Percentiles rank a stretch among this genome's conserved stretches.
phyloP scores from a whole-genome alignment of 179 eudicot genomes.

The Silene coronaria region DNA sequence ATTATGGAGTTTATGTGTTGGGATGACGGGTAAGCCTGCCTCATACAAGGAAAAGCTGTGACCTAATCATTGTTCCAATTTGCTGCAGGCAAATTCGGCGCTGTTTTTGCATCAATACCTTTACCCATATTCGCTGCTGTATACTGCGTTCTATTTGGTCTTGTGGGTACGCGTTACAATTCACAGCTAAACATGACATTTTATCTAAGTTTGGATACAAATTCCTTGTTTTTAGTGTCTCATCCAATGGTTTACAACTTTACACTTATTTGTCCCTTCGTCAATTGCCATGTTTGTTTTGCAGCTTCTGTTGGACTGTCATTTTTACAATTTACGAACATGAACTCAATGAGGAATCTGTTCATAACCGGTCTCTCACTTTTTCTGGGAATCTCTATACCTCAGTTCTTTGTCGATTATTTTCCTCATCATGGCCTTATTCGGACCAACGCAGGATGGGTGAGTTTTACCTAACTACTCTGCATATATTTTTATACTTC shows the following conservation, averaged over 20 bases:
- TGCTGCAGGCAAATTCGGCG: conserved; percentile 95
- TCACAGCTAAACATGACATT: background rate
- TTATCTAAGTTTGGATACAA: background rate
- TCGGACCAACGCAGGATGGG: conserved; percentile 96
- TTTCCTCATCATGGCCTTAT: conserved; percentile 62
- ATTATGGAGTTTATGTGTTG: background rate
- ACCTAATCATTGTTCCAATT: background rate
- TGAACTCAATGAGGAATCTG: conserved; percentile 98
- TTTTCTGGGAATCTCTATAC: conserved; percentile 90
- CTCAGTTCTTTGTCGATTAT: conserved; percentile 71
- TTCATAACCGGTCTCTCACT: conserved; percentile 83
- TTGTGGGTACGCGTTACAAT: conserved; percentile 60
- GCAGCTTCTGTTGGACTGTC: conserved; percentile 96
- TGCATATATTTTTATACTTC: background rate
- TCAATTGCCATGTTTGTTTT: conserved; percentile 6
- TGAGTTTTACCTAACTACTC: conserved; percentile 26
- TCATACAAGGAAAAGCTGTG: background rate
- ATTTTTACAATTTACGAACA: conserved; percentile 92
- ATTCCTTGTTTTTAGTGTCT: background rate
- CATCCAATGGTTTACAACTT: too few species aligned
- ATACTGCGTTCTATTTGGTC: conserved; percentile 86
- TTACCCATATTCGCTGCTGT: conserved; percentile 86
- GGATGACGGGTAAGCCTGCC: background rate
- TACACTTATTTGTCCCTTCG: background rate
- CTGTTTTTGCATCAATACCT: conserved; percentile 96